A percentile compares a stretch with the other conserved stretches of the same genome.
These are phyloP conservation scores for Chaetomiaceae sp. DNA, from an alignment of 2,329 filamentous ascomycete species.

Conservation along the genomic window DNA sequence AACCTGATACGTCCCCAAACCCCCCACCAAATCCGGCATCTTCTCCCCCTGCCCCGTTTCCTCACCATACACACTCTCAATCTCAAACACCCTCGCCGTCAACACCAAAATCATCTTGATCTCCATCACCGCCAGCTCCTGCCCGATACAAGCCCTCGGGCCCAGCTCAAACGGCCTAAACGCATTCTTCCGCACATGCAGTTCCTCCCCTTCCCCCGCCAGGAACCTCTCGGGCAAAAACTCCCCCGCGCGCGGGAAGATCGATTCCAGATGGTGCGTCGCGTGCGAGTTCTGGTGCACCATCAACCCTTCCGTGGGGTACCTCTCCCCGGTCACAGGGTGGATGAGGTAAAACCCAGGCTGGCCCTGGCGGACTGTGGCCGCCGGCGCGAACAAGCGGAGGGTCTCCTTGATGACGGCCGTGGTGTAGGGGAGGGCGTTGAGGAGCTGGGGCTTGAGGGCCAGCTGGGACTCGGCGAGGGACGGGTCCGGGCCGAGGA, in stretches of 20 bases:
- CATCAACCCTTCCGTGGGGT: constrained; percentile 5
- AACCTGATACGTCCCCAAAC: too few species aligned
- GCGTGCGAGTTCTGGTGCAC: constrained; percentile 15
- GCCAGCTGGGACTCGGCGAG: background rate
- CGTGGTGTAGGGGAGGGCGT: constrained; percentile 26
- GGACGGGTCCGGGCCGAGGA: background rate
- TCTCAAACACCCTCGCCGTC: background rate
- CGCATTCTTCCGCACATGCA: constrained; percentile 32
- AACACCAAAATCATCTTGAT: background rate
- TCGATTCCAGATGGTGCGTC: background rate
- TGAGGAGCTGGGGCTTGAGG: background rate
- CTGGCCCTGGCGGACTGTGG: constrained; percentile 24
- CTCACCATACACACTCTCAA: background rate
- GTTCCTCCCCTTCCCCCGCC: constrained; percentile 19
- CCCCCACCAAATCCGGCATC: too few species aligned
- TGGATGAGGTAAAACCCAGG: constrained; percentile 34
- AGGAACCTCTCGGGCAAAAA: constrained; percentile 39
- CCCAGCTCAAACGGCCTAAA: constrained; percentile 51
- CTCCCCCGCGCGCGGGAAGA: constrained; percentile 32
- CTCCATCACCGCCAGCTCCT: constrained; percentile 40
- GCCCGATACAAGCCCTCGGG: constrained; percentile 48
- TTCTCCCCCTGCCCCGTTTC: too few species aligned
- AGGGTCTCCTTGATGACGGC: constrained; percentile 36
- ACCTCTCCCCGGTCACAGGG: constrained; percentile 40
- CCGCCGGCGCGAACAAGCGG: constrained; percentile 31